Evolutionary conservation across 768 basidiomycete genomes (phyloP), one percentile per base, ranked within the genome.

Genomic region (Rhodotorula paludigena): DNA sequence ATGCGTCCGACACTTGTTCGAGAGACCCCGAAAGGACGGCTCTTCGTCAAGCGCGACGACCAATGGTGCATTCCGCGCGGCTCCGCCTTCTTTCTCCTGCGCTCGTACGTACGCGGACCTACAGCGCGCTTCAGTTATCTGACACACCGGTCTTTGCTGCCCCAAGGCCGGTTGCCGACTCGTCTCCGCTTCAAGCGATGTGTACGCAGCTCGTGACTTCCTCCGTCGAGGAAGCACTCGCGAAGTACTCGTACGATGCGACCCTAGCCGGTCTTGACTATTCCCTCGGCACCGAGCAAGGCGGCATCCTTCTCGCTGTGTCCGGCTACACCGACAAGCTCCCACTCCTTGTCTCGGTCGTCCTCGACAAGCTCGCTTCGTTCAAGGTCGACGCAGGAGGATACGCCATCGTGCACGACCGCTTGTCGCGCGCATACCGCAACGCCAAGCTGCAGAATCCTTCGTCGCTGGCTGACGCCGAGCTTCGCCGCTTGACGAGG

Each of bases 1-100:
- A 85, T 83, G 68, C 84, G 89, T 18, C 93, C 94, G 5, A 80
- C 83, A 63, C 83, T 96, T 59, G 84, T 96, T 61, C 81, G 85
- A 36, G 83, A 92, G 77, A 89, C 86, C 0, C 79, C 84, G 0
- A 73, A 87, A 30, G 89, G 88, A 5, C 83, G 85, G 16, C 80
- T 97, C 4, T 98, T 91, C 90, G 85, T 91, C 79, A 98, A 98
- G 81, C 90, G 91, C 76, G 94, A 98, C 77, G 92, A 97, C 77
- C 64, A 49, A 0, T 72, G 70, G 70, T 45, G 45, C 45, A 56
- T 64, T 20, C 70, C 70, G 8, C 39, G 60, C 14, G 70, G 90
- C 5, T 82, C 85, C 66, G 83, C 88, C 30, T 79, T 86, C 62
- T 82, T 96, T 57, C 84, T 89, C 68, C 79, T 94, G 45, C 83